Base-by-base conservation (phyloP, 495 filamentous ascomycete species). In the Hypoxylon crocopeplum region DNA sequence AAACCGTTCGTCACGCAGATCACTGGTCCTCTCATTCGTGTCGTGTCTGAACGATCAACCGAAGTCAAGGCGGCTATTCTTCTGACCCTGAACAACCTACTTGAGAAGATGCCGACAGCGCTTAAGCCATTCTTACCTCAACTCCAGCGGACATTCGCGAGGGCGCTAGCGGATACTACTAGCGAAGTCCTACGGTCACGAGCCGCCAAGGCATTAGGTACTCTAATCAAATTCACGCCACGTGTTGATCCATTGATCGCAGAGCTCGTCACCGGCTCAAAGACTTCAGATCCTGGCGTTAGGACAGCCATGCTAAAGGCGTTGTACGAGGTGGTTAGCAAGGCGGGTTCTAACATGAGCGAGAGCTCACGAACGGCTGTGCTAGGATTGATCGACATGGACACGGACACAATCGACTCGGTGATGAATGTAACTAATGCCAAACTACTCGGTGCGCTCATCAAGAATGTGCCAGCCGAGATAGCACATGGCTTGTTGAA, bases 301-400 rank as follows among this genome's bases (percentile, higher is more conserved):
- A 90, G 85, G 75, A 94, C 90, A 69, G 94, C 94, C 12, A 98
- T 98, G 94, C 83, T 98, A 58, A 97, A 96, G 79, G 94, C 95
- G 4, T 77, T 98, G 34, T 97, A 92, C 67, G 94, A 98, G 68
- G 94, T 98, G 19, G 86, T 98, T 45, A 92, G 91, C 74, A 97
- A 96, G 75, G 92, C 92, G 7, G 94, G 95, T 21, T 76, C 76
- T 16, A 97, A 93, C 70, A 98, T 98, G 94, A 91, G 90, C 62
- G 94, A 97, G 62, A 79, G 82, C 40, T 97, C 93, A 25, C 86
- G 92, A 46, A 80, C 81, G 54, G 84, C 92, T 1, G 88, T 98
- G 3, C 79, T 98, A 5, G 84, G 83, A 10, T 79, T 98, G 22
- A 96, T 98, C 56, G 94, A 98, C 69, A 86, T 86, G 57, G 91